These are phyloP conservation scores for Paramecium tetraurelia DNA, from an alignment of 73 alveolate species.

Conservation along the genomic window DNA sequence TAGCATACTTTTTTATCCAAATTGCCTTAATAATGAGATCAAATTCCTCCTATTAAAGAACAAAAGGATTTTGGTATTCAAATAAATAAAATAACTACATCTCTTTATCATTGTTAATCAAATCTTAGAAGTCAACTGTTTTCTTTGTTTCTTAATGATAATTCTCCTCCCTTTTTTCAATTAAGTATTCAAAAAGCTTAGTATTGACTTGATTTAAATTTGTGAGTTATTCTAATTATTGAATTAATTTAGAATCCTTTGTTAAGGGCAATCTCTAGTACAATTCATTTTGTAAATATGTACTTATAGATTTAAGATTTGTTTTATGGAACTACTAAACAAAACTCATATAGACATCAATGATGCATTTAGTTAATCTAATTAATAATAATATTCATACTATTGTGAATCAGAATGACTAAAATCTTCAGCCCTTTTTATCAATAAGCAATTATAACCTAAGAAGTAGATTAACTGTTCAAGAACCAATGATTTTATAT, in stretches of 20 bases:
- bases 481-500: not conserved
- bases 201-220: not conserved
- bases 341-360: not conserved
- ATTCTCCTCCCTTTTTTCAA: slow-evolving; percentile 1
- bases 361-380: not conserved
- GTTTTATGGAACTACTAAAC: not conserved
- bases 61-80: slow-evolving; percentile 45
- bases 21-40: not conserved
- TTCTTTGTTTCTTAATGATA: not conserved
- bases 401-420: not conserved
- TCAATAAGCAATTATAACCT: slow-evolving; percentile 31
- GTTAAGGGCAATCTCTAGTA: slow-evolving; percentile 29
- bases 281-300: slow-evolving; percentile 28
- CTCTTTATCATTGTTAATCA: slow-evolving; percentile 27
- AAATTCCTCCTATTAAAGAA: not conserved
- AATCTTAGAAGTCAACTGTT: not conserved
- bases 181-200: not conserved
- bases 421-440: slow-evolving; percentile 49
- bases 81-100: not conserved
- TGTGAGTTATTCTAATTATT: not conserved
- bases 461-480: not conserved
- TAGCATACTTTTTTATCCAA: not conserved
- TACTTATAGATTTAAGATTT: not conserved
- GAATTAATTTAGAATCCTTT: not conserved
- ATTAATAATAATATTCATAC: not conserved